Percentiles rank a stretch among this genome's conserved stretches.
These are phyloP conservation scores for Alternaria conjuncta DNA, from an alignment of 2,329 filamentous ascomycete species.

Conservation along the genomic window DNA sequence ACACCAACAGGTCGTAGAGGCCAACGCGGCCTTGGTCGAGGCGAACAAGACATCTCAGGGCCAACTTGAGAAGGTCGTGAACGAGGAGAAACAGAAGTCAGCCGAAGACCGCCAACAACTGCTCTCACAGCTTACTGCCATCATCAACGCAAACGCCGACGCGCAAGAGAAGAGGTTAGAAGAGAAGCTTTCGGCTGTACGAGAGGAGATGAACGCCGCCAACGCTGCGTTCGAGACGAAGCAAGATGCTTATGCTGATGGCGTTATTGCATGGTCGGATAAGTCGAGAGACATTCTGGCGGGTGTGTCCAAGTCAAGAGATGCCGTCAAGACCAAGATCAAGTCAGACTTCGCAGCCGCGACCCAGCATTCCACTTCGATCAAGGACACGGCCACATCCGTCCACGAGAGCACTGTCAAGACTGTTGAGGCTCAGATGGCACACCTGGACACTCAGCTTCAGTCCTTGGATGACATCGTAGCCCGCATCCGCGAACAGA, in stretches of 20 bases:
- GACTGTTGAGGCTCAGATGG: conserved; percentile 88
- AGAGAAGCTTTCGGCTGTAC: conserved; percentile 67
- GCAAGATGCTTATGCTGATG: conserved; percentile 69
- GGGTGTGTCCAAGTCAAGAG: conserved; percentile 74
- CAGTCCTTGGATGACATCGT: conserved; percentile 90
- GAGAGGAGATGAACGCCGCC: conserved; percentile 69
- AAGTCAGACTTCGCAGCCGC: conserved; percentile 85
- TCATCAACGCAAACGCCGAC: conserved; percentile 77
- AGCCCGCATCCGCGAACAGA: conserved; percentile 78
- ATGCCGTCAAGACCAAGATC: conserved; percentile 79
- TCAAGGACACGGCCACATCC: conserved; percentile 81
- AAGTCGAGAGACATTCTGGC: conserved; percentile 73
- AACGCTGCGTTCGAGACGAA: conserved; percentile 70
- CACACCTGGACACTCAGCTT: conserved; percentile 87
- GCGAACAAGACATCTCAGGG: conserved; percentile 71
- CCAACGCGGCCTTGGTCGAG: conserved; percentile 71
- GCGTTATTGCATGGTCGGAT: conserved; percentile 76
- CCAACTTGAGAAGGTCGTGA: conserved; percentile 71
- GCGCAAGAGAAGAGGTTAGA: conserved; percentile 74
- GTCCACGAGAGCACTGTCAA: conserved; percentile 90
- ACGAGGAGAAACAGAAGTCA: conserved; percentile 76
- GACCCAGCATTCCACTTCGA: conserved; percentile 79
- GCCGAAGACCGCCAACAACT: conserved; percentile 76
- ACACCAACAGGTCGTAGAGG: conserved; percentile 72
- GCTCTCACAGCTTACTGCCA: conserved; percentile 75